phyloP scores from a whole-genome alignment of 2,329 filamentous ascomycete species.

The Byssothecium circinans region DNA sequence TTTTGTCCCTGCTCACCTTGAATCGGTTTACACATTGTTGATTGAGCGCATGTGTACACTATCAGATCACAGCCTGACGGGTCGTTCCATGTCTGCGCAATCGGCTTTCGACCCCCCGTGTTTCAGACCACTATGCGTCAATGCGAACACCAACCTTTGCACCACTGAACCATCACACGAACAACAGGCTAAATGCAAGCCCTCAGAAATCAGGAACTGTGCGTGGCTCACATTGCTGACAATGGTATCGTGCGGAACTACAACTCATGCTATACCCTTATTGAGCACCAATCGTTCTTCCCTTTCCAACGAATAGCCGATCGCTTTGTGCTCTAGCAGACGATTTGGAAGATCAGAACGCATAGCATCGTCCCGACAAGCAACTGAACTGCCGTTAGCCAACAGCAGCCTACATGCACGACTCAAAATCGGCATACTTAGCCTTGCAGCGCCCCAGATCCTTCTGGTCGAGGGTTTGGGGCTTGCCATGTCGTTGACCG shows the following conservation, averaged over 20 bases:
- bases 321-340: not conserved
- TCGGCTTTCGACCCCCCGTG: constrained; percentile 7
- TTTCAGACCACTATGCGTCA: constrained; percentile 14
- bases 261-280: not conserved
- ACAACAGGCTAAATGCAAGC: constrained; percentile 7
- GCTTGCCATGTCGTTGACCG: constrained; percentile 10
- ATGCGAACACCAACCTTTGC: constrained; percentile 10
- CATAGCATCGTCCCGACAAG: not conserved
- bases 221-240: too few species aligned
- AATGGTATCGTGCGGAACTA: too few species aligned
- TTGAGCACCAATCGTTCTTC: not conserved
- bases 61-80: too few species aligned
- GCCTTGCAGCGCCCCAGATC: not conserved
- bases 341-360: not conserved
- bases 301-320: not conserved
- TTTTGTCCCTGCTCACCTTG: not conserved
- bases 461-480: constrained; percentile 7
- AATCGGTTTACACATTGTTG: not conserved
- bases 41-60: too few species aligned
- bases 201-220: not conserved
- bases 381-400: not conserved
- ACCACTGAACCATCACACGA: constrained; percentile 2
- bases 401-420: not conserved
- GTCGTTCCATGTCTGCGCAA: too few species aligned
- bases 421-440: constrained; percentile 3